Percentiles rank a stretch among this genome's conserved stretches.
These are phyloP conservation scores for Hypoxylon fuscum DNA, from an alignment of 495 filamentous ascomycete species.

Conservation along the genomic window DNA sequence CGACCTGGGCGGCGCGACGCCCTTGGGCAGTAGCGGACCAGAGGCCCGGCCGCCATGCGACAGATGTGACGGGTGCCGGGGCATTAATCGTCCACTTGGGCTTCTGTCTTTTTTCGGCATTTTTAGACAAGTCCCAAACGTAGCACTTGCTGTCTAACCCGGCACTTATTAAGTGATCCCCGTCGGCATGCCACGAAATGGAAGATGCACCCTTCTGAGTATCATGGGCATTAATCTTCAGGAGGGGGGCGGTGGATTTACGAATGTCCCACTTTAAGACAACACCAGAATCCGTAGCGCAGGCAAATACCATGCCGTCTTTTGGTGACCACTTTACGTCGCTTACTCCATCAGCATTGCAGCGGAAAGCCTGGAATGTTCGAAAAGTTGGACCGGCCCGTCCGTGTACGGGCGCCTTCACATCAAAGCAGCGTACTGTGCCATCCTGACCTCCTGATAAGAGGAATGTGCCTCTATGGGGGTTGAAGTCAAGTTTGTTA, in stretches of 20 bases:
- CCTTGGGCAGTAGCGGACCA: slow-evolving; percentile 73
- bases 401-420: slow-evolving; percentile 50
- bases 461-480: slow-evolving; percentile 76
- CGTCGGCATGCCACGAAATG: slow-evolving; percentile 96
- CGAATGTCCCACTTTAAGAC: slow-evolving; percentile 68
- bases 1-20: slow-evolving; percentile 66
- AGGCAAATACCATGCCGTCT: slow-evolving; percentile 86
- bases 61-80: slow-evolving; percentile 72
- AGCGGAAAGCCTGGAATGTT: slow-evolving; percentile 54
- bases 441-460: slow-evolving; percentile 94
- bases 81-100: slow-evolving; percentile 68
- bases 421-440: slow-evolving; percentile 73
- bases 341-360: slow-evolving; percentile 78
- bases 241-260: slow-evolving; percentile 52
- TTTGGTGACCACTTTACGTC: slow-evolving; percentile 90
- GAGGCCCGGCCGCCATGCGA: slow-evolving; percentile 86
- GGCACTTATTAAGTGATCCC: slow-evolving; percentile 85
- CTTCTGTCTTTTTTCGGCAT: slow-evolving; percentile 81
- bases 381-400: slow-evolving; percentile 56
- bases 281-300: slow-evolving; percentile 84
- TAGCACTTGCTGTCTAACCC: slow-evolving; percentile 84
- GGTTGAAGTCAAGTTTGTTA: slow-evolving; percentile 90
- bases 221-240: slow-evolving; percentile 84
- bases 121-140: slow-evolving; percentile 90
- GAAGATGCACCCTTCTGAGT: slow-evolving; percentile 74